These are phyloP conservation scores for Biscogniauxia marginata DNA, from an alignment of 2,329 filamentous ascomycete genomes.

Conservation along the genomic window DNA sequence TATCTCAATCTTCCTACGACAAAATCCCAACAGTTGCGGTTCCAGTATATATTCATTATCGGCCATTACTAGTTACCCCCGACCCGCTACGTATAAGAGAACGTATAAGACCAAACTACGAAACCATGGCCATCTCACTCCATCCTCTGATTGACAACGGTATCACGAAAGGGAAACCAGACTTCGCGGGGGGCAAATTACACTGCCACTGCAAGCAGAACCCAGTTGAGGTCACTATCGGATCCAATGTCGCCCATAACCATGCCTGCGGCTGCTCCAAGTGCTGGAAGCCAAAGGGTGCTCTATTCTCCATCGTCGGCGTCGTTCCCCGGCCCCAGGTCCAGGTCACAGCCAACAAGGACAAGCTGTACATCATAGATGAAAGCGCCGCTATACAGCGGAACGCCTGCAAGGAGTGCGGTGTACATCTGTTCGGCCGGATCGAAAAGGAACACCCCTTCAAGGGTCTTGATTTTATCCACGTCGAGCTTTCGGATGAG, in stretches of 20 bases:
- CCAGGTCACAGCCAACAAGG: slow-evolving; percentile 53
- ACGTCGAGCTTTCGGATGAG: slow-evolving; percentile 57
- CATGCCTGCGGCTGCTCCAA: slow-evolving; percentile 71
- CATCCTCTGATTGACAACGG: slow-evolving; percentile 65
- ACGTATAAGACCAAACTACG: too few species aligned
- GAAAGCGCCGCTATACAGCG: slow-evolving; percentile 57
- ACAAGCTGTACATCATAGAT: slow-evolving; percentile 59
- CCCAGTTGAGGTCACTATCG: slow-evolving; percentile 58
- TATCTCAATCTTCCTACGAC: neutral
- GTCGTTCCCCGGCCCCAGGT: slow-evolving; percentile 58
- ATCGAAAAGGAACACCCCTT: slow-evolving; percentile 66
- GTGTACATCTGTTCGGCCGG: slow-evolving; percentile 62
- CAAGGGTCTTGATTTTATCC: slow-evolving; percentile 68
- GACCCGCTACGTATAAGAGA: neutral
- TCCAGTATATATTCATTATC: too few species aligned
- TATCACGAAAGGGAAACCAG: slow-evolving; percentile 51
- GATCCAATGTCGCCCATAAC: slow-evolving; percentile 63
- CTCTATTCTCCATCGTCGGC: slow-evolving; percentile 63
- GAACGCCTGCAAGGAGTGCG: slow-evolving; percentile 59
- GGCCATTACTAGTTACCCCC: neutral
- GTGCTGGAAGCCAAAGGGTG: slow-evolving; percentile 66
- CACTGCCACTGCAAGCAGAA: slow-evolving; percentile 57
- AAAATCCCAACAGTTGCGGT: neutral
- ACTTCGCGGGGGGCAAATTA: slow-evolving; percentile 60
- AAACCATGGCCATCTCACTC: slow-evolving; percentile 39